These are phyloP conservation scores for Hanseniaspora thailandica DNA, from an alignment of 805 yeast species.

Conservation along the genomic window DNA sequence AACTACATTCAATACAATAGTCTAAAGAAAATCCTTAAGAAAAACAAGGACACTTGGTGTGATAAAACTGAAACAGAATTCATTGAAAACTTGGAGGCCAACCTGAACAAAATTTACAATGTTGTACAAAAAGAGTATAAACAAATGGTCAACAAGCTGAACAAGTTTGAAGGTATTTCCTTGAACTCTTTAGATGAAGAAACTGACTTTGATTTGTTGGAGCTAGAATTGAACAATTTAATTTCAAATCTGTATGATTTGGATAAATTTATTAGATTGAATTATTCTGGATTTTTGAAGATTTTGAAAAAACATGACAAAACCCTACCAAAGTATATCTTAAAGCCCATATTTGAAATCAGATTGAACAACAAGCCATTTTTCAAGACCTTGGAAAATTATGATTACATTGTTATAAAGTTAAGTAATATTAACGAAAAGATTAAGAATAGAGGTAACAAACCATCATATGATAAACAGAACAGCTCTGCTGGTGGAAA, in stretches of 20 bases:
- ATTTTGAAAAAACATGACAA: constrained; percentile 95
- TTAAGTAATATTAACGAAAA: constrained; percentile 80
- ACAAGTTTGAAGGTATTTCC: constrained; percentile 47
- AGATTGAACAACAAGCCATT: constrained; percentile 89
- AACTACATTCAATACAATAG: constrained; percentile 84
- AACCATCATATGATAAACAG: constrained; percentile 66
- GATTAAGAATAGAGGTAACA: constrained; percentile 92
- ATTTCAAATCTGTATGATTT: constrained; percentile 96
- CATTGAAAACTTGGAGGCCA: constrained; percentile 60
- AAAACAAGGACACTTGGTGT: constrained; percentile 52
- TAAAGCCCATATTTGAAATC: constrained; percentile 87
- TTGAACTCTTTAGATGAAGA: constrained; percentile 44
- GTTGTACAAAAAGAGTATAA: constrained; percentile 80
- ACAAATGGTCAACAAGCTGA: constrained; percentile 65
- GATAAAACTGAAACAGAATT: constrained; percentile 72
- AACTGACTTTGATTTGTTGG: constrained; percentile 60
- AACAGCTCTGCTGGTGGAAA: constrained; percentile 88
- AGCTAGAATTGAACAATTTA: constrained; percentile 68
- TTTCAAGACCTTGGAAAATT: constrained; percentile 67
- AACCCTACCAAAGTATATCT: constrained; percentile 53
- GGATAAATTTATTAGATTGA: constrained; percentile 83
- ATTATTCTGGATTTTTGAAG: constrained; percentile 94
- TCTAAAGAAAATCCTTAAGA: constrained; percentile 54
- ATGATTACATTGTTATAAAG: constrained; percentile 78
- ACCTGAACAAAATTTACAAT: constrained; percentile 83